Conservation (phyloP, 306 rosid species). For the Amphicarpaea edgeworthii region DNA sequence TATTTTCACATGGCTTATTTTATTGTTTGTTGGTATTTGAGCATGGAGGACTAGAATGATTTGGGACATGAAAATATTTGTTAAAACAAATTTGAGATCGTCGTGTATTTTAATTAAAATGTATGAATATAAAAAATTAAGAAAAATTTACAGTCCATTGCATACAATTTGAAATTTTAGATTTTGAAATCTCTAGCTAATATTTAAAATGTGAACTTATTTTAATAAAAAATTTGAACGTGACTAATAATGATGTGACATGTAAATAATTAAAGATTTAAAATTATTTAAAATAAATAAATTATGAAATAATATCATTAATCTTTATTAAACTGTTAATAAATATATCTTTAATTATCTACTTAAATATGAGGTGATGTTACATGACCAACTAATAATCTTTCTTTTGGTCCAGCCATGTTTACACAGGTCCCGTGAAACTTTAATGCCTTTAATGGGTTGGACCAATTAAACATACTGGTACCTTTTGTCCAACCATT, state of each 20-base stretch:
- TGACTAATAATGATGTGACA: too few species aligned
- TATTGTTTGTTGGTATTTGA: not conserved
- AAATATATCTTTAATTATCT: too few species aligned
- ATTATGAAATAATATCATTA: too few species aligned
- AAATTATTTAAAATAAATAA: too few species aligned
- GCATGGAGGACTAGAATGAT: not conserved
- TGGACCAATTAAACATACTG: not conserved
- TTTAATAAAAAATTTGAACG: too few species aligned
- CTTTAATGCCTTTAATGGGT: not conserved
- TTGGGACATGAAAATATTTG: not conserved
- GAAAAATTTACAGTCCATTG: not conserved
- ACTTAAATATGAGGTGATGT: too few species aligned
- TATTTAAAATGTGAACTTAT: not conserved
- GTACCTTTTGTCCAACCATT: not conserved
- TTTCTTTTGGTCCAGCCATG: conserved; percentile 13
- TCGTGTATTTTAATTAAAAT: not conserved
- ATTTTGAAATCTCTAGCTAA: not conserved
- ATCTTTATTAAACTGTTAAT: too few species aligned
- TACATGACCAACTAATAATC: too few species aligned
- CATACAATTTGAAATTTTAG: not conserved
- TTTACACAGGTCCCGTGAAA: not conserved
- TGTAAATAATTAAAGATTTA: too few species aligned
- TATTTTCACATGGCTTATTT: not conserved
- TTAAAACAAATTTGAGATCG: not conserved
- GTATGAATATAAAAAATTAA: not conserved